A percentile compares a stretch with the other conserved stretches of the same genome.
Evolutionary conservation across 2,329 filamentous ascomycete species (phyloP).

Genomic region (Xylariaceae sp.): DNA sequence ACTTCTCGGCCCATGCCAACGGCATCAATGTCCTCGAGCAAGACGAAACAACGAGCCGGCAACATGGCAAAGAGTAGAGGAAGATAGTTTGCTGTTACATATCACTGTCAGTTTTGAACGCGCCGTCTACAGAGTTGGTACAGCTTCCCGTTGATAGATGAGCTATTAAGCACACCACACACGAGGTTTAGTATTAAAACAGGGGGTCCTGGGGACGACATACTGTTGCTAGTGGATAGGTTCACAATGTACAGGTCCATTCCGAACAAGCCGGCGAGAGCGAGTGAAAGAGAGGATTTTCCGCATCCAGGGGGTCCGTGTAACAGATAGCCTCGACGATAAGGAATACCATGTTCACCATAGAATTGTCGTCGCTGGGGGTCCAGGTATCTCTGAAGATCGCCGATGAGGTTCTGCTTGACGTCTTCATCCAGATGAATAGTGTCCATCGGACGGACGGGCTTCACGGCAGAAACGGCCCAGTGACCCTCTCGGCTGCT

Average conservation of each 20-base stretch:
- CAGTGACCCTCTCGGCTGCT: conserved; percentile 32
- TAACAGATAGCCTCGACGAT: conserved; percentile 65
- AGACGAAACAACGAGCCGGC: conserved; percentile 36
- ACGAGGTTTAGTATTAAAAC: neutral
- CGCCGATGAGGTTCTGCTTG: conserved; percentile 63
- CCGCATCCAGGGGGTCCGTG: conserved; percentile 66
- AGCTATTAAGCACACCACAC: no score
- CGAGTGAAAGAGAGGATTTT: conserved; percentile 71
- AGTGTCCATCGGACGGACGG: conserved; percentile 32
- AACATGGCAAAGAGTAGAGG: conserved; percentile 29
- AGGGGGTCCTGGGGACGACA: neutral
- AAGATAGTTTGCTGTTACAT: conserved; percentile 24
- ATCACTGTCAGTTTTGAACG: neutral
- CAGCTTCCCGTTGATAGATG: no score
- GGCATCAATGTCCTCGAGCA: conserved; percentile 53
- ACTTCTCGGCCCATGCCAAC: conserved; percentile 40
- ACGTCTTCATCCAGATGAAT: conserved; percentile 34
- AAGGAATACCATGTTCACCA: conserved; percentile 66
- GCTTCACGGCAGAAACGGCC: conserved; percentile 34
- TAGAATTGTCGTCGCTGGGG: conserved; percentile 55
- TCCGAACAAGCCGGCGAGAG: conserved; percentile 62
- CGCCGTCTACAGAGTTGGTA: no score
- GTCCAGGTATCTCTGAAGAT: conserved; percentile 60
- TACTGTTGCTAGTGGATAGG: conserved; percentile 41
- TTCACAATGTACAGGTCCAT: conserved; percentile 72